Base-by-base conservation (phyloP, 441 rosid genomes). In the Erodium trifolium region DNA sequence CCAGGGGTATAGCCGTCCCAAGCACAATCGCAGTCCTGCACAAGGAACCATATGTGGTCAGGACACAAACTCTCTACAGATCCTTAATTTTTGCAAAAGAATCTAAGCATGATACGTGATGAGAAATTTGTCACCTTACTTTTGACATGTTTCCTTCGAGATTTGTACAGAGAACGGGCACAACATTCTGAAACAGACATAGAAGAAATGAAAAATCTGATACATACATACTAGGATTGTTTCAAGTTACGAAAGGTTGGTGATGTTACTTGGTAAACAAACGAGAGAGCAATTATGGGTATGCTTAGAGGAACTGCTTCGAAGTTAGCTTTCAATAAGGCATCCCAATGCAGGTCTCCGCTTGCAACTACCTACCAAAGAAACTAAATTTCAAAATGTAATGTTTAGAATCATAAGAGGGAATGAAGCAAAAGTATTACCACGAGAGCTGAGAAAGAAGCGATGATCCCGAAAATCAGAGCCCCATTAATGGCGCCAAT, bases 91-190 rank as follows among this genome's bases (percentile, higher is more conserved):
- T 45, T 12, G 51, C n/a, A 1, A 45, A 45, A 41, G 27, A 41
- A 41, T 41, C 47, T 31, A 41, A 41, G 47, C 11, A 41, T 41
- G 47, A 11, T 11, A 41, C 47, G 9, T 41, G 9, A 59, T 27
- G 51, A 71, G 57, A 69, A 81, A 74, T 73, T 66, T 68, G 71
- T 82, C 88, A 90, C 96, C 97, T 90, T 85, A 89, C 96, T 91
- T 85, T 91, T 70, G 93, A 87, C 78, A 93, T 78, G 84, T 93
- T 80, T 82, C 98, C 98, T 84, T 93, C 98, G 72, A 91, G 91
- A 82, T 90, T 88, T 17, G 94, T 85, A 80, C 98, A 93, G 71
- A 90, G 82, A 84, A 93, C 92, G 0, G 98, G 97, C 13, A 91
- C 98, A 39, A 91, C 94, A 80, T 93, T 93, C 98, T 93, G 91